These are phyloP conservation scores for Phytophthora citrophthora DNA, from an alignment of 352 stramenopile genomes.

Conservation along the genomic window DNA sequence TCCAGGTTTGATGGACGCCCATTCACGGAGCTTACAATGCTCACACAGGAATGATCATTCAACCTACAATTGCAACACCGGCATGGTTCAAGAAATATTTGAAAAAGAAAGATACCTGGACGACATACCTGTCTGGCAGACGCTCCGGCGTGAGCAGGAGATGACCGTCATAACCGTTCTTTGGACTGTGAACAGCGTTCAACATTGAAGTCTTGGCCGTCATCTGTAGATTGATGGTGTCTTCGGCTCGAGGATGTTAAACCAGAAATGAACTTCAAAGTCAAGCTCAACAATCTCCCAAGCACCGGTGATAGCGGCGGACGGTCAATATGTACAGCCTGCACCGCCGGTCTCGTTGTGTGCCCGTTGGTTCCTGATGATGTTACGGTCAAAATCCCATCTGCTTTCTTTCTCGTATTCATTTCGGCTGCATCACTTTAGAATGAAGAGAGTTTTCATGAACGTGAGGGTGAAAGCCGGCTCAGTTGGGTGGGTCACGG, in stretches of 20 bases:
- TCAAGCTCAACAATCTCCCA: background rate
- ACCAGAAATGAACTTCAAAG: conserved; percentile 19
- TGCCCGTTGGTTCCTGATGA: conserved; percentile 12
- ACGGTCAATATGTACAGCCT: conserved; percentile 1
- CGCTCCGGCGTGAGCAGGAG: conserved; percentile 13
- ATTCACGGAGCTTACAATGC: conserved; percentile 30
- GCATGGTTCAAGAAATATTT: background rate
- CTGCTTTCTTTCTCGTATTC: conserved; percentile 18
- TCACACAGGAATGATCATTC: conserved; percentile 35
- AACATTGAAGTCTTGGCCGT: conserved; percentile 10
- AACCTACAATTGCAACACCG: conserved; percentile 12
- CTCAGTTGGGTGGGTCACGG: conserved; percentile 5
- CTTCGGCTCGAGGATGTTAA: conserved; percentile 7
- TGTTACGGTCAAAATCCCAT: conserved; percentile 23
- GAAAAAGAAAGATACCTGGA: too few species aligned
- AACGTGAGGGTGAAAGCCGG: conserved; percentile 1
- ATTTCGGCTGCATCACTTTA: background rate
- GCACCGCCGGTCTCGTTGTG: conserved; percentile 6
- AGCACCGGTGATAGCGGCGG: conserved; percentile 2
- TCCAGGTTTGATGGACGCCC: conserved; percentile 23
- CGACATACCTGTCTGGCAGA: conserved; percentile 4
- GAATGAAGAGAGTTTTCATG: background rate
- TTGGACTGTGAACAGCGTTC: conserved; percentile 10
- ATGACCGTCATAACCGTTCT: conserved; percentile 16
- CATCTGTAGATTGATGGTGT: conserved; percentile 1